Evolutionary conservation across 306 rosid species (phyloP).

Genomic region (Cucumis sativus): Cucumber_9930_V3 NC_026660.2:19309501-19310000

Average conservation of each 20-base stretch:
- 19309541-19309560: not conserved
- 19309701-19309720: constrained; percentile 88
- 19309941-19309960: not conserved
- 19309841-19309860: constrained; percentile 78
- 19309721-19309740: constrained; percentile 89
- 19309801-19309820: constrained; percentile 78
- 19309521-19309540: not conserved
- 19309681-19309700: constrained; percentile 54
- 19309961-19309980: not conserved
- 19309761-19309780: constrained; percentile 68
- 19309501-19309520: not conserved
- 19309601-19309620: constrained; percentile 42
- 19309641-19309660: constrained; percentile 18
- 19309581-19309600: not conserved
- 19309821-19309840: constrained; percentile 85
- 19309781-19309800: constrained; percentile 68
- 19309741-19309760: constrained; percentile 96
- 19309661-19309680: constrained; percentile 70
- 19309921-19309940: constrained; percentile 4
- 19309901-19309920: not conserved
- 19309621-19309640: constrained; percentile 48
- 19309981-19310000: not conserved
- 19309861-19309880: constrained; percentile 90
- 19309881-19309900: constrained; percentile 94
- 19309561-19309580: not conserved